phyloP scores from a whole-genome alignment of 345 rosid genomes.

The Euphorbia pulcherrima region DNA sequence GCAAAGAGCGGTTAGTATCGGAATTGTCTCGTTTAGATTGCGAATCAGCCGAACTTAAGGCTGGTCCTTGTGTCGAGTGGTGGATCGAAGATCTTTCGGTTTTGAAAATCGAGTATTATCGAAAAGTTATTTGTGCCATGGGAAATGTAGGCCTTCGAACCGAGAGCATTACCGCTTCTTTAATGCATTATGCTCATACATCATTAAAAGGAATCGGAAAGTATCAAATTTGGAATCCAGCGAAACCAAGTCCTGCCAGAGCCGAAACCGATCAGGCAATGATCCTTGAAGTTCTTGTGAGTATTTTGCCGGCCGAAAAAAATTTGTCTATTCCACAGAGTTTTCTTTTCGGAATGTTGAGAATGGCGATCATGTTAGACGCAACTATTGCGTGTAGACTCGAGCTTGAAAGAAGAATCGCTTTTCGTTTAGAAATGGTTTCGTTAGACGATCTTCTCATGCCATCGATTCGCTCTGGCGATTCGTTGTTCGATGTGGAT shows the following conservation, averaged over 20 bases:
- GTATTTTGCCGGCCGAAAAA: constrained; percentile 54
- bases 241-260: constrained; percentile 30
- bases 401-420: constrained; percentile 65
- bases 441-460: constrained; percentile 76
- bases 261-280: constrained; percentile 47
- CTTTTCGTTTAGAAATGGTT: constrained; percentile 56
- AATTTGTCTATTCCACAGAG: constrained; percentile 43
- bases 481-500: constrained; percentile 69
- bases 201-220: constrained; percentile 56
- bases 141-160: constrained; percentile 49
- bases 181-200: constrained; percentile 73
- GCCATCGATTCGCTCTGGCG: constrained; percentile 59
- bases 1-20: constrained; percentile 68
- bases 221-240: constrained; percentile 49
- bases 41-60: constrained; percentile 54
- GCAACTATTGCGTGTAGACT: constrained; percentile 48
- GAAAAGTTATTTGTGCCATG: constrained; percentile 57
- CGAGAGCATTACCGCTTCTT: constrained; percentile 53
- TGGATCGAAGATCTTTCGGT: constrained; percentile 77
- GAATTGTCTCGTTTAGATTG: constrained; percentile 53
- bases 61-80: constrained; percentile 49
- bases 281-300: constrained; percentile 60
- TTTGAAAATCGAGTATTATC: constrained; percentile 53
- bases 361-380: constrained; percentile 53
- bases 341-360: constrained; percentile 79